Base-by-base conservation (phyloP, 208 protist species). In the Leishmania gerbilli region DNA sequence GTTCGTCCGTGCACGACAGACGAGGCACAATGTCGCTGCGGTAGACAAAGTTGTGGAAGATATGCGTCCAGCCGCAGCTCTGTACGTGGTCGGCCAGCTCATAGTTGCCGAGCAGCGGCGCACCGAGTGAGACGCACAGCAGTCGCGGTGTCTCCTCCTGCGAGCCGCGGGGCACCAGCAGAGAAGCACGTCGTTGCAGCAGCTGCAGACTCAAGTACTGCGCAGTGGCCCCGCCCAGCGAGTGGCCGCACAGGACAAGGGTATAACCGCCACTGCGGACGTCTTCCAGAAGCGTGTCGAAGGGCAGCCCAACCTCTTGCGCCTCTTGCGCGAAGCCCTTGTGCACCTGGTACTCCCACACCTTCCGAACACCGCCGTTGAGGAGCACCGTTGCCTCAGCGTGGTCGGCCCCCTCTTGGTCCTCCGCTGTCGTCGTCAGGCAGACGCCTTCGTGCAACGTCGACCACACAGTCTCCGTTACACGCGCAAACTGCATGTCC, bases 21-120 rank as follows among this genome's bases (percentile, higher is more conserved):
- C 90, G 93, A 40, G 93, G 93, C 64, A 97, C 89, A 47, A 92
- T 71, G 71, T 97, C 93, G 40, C 82, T 90, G 77, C 85, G 82
- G 80, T 97, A 91, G 49, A 95, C 88, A 58, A 97, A 72, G 77
- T 92, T 84, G 64, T 97, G 93, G 86, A 97, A 97, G 74, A 84
- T 84, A 31, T 74, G 64, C 27, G 67, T 47, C 92, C 89, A 95
- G 42, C 91, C 91, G 76, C 88, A 88, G 56, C 56, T 71, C 74
- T 86, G 75, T 34, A 97, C 90, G 68, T 78, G 88, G 58, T 91
- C 79, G 1, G 86, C 88, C 49, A 97, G 79, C 76, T 91, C 81
- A 68, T 91, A 90, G 83, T 95, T 93, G 21, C 92, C 93, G 27
- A 94, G 82, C 42, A 97, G 71, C 71, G 93, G 93, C 0, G 93